Base-by-base conservation (phyloP, 495 filamentous ascomycete genomes). In the Tuber brumale region DNA sequence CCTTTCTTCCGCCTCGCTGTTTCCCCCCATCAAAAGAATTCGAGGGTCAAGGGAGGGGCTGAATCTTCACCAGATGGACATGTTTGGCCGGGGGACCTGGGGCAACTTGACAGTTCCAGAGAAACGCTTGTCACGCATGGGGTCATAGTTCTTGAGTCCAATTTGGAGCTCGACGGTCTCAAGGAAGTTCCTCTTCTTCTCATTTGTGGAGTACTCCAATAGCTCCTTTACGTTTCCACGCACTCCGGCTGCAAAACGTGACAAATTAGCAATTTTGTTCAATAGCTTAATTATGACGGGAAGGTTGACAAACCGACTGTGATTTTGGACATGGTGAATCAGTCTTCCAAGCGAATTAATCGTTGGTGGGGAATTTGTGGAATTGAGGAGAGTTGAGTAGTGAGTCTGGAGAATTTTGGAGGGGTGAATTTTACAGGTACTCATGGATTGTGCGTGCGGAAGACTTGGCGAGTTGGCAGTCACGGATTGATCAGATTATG, bases 71-170 rank as follows among this genome's bases (percentile, higher is more conserved):
- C 95, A 98, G 88, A 99, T 90, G 88, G 84, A 88, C 95, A 97
- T 97, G 88, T 90, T 90, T 76, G 95, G 95, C 83, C 95, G 92
- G 81, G 95, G 95, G 77, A 98, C 88, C 80, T 88, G 87, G 71
- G 95, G 94, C 77, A 98, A 92, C 88, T 91, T 92, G 88, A 99
- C 92, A 85, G 96, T 98, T 87, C 95, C 95, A 70, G 92, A 95
- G 93, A 99, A 99, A 95, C 95, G 95, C 94, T 99, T 99, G 89
- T 99, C 95, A 92, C 95, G 94, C 90, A 97, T 94, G 84, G 95
- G 95, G 84, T 99, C 95, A 89, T 99, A 99, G 92, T 99, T 99
- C 92, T 99, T 99, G 85, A 99, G 91, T 84, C 95, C 95, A 89
- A 99, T 97, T 87, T 98, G 95, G 84, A 98, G 93, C 84, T 91